These are phyloP conservation scores for Hygrocybe punicea DNA, from an alignment of 768 basidiomycete species.

Conservation along the genomic window DNA sequence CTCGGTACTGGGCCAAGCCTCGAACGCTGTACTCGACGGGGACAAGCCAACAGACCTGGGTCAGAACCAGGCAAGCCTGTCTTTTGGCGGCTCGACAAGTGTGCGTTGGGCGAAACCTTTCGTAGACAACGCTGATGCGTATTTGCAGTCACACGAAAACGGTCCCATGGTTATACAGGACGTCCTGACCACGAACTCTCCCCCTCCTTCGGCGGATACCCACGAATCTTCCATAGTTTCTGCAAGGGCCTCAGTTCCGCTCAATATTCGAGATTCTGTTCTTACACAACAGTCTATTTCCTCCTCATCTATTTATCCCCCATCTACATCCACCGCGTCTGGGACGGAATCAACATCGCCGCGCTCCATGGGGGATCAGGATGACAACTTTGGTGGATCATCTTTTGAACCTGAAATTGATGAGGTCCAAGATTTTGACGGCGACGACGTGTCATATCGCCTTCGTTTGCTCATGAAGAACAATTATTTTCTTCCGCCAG, in stretches of 20 bases:
- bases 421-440: conserved; percentile 51
- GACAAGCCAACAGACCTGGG: background rate
- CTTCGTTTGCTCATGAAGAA: conserved; percentile 81
- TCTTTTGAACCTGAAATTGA: conserved; percentile 49
- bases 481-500: conserved; percentile 85
- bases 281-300: conserved; percentile 62
- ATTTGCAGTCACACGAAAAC: background rate
- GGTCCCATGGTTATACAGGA: background rate
- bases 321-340: conserved; percentile 63
- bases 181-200: background rate
- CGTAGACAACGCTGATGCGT: background rate
- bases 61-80: background rate
- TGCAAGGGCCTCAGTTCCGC: background rate
- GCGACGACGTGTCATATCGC: conserved; percentile 82
- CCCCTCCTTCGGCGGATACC: background rate
- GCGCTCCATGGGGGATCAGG: conserved; percentile 48
- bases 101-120: background rate
- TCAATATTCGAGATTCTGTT: conserved; percentile 39
- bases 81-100: background rate
- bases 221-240: background rate
- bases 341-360: conserved; percentile 67
- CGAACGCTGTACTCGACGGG: background rate
- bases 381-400: conserved; percentile 43
- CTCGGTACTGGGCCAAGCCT: background rate
- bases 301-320: conserved; percentile 77